phyloP scores from a whole-genome alignment of 2,329 filamentous ascomycete genomes.

The Aspergillus jensenii region DNA sequence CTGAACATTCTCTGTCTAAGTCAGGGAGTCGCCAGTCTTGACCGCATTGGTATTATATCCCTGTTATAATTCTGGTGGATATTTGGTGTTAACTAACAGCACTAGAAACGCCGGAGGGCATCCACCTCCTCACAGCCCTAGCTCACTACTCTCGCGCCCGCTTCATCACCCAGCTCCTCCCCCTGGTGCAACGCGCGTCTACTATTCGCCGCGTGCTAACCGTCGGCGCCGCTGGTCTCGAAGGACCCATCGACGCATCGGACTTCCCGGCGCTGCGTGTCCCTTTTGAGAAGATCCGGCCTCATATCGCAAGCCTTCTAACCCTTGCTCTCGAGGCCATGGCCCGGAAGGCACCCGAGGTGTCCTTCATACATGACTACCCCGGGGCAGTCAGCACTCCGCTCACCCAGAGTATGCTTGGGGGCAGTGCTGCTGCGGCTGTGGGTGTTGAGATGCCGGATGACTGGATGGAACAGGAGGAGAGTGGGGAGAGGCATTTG shows the following conservation, averaged over 20 bases:
- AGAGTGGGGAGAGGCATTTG: conserved; percentile 8
- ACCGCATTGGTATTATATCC: neutral
- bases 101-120: conserved; percentile 51
- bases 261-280: neutral
- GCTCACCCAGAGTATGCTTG: neutral
- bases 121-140: conserved; percentile 54
- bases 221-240: neutral
- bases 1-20: conserved; percentile 6
- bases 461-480: neutral
- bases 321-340: neutral
- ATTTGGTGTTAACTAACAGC: too few relatives aligned
- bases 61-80: too few relatives aligned
- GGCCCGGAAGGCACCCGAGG: neutral
- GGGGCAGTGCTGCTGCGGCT: neutral
- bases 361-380: conserved; percentile 5
- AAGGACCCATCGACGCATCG: conserved; percentile 1
- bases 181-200: conserved; percentile 44
- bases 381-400: neutral
- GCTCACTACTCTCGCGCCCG: conserved; percentile 59
- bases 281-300: neutral
- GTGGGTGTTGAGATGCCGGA: neutral
- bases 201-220: neutral
- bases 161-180: conserved; percentile 58
- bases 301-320: neutral
- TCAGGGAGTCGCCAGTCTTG: neutral